phyloP scores from a whole-genome alignment of 2,329 filamentous ascomycete genomes.

The Apiospora kogelbergensis region DNA sequence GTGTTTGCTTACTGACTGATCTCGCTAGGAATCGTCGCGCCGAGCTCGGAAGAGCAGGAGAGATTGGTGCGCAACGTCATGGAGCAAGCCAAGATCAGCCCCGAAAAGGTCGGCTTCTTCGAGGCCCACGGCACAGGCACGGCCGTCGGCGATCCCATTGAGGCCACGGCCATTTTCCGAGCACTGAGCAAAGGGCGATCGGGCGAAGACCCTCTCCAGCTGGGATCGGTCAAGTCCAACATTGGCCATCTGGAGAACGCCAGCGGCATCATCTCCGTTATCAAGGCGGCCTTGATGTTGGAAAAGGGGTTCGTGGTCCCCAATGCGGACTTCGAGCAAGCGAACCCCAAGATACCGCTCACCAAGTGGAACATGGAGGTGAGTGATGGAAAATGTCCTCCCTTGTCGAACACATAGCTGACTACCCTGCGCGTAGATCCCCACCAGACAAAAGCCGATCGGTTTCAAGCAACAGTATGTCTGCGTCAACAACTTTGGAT shows the following conservation, averaged over 20 bases:
- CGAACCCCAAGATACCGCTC: constrained; percentile 31
- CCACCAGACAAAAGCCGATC: constrained; percentile 21
- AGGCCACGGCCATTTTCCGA: constrained; percentile 40
- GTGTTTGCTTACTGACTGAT: constrained; percentile 30
- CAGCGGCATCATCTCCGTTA: constrained; percentile 31
- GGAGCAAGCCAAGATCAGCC: constrained; percentile 10
- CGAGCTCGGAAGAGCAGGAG: constrained; percentile 30
- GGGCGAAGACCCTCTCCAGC: constrained; percentile 27
- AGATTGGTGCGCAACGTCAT: constrained; percentile 28
- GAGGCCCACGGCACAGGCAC: constrained; percentile 50
- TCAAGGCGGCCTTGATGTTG: constrained; percentile 36
- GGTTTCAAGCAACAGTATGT: constrained; percentile 22
- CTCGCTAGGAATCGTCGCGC: constrained; percentile 18
- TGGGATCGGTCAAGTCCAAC: constrained; percentile 39
- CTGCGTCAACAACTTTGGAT: constrained; percentile 35
- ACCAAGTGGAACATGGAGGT: constrained; percentile 24
- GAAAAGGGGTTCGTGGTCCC: constrained; percentile 44
- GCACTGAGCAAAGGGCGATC: constrained; percentile 28
- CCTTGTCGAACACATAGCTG: neutral
- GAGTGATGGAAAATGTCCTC: no score
- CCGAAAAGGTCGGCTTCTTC: constrained; percentile 31
- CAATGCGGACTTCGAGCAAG: constrained; percentile 38
- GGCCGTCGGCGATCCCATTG: constrained; percentile 45
- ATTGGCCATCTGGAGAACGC: constrained; percentile 36
- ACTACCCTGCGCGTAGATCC: constrained; percentile 17